Percentiles rank a stretch among this genome's conserved stretches.
Evolutionary conservation across 192 early-diverging fungal species (phyloP).

Genomic region (Rhizoclosmatium sp.): DNA sequence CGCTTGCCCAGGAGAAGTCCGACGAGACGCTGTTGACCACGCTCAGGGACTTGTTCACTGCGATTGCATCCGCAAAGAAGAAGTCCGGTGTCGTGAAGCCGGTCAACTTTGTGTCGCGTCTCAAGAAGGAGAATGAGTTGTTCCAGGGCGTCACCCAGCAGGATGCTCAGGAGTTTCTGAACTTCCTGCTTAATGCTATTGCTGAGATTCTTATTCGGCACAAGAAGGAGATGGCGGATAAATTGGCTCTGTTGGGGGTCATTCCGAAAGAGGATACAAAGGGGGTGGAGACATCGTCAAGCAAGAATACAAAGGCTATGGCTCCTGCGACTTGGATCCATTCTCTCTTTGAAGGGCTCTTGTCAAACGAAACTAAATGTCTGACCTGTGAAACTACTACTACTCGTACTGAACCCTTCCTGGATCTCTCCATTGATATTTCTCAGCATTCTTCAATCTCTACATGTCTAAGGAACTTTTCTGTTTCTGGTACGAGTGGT

Average conservation of each 20-base stretch:
- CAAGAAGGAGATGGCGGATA: slow-evolving; percentile 54
- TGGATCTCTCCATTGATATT: slow-evolving; percentile 96
- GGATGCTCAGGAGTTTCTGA: slow-evolving; percentile 98
- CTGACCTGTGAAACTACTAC: slow-evolving; percentile 96
- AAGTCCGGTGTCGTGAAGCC: slow-evolving; percentile 86
- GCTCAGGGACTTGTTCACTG: slow-evolving; percentile 85
- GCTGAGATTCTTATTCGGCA: slow-evolving; percentile 74
- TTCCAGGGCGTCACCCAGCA: slow-evolving; percentile 96
- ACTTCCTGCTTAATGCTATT: slow-evolving; percentile 92
- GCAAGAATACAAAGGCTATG: background rate
- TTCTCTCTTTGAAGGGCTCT: slow-evolving; percentile 90
- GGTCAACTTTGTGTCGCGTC: slow-evolving; percentile 82
- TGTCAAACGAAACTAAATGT: slow-evolving; percentile 97
- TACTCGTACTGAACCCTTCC: slow-evolving; percentile 90
- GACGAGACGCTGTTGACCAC: slow-evolving; percentile 86
- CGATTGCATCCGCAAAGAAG: slow-evolving; percentile 84
- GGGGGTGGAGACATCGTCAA: slow-evolving; percentile 6
- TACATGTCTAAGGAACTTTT: slow-evolving; percentile 93
- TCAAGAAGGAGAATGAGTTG: slow-evolving; percentile 93
- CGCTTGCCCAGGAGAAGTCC: slow-evolving; percentile 16
- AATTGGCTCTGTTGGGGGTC: slow-evolving; percentile 39
- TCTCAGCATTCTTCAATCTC: slow-evolving; percentile 96
- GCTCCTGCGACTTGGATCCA: slow-evolving; percentile 86
- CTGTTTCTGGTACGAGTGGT: slow-evolving; percentile 61
- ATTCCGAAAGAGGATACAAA: background rate